Evolutionary conservation across 1,284 basidiomycete species (phyloP).

Genomic region (Pseudozyma thailandica): DNA sequence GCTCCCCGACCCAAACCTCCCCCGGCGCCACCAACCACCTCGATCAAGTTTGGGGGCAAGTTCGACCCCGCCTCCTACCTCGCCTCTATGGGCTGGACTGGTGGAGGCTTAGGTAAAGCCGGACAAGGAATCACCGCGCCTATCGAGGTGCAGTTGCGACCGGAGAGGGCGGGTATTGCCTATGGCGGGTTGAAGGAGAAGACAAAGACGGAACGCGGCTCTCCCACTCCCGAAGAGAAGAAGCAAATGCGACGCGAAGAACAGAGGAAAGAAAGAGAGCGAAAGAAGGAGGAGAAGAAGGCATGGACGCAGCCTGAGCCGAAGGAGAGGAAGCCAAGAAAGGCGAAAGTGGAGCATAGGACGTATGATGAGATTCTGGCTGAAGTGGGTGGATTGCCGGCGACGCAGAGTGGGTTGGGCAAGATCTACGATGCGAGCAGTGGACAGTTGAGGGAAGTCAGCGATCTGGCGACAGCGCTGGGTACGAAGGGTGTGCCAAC

Average conservation of each 20-base stretch:
- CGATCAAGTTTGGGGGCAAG: slow-evolving; percentile 52
- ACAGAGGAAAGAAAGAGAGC: slow-evolving; percentile 1
- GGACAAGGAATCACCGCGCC: slow-evolving; percentile 65
- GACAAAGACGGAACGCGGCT: slow-evolving; percentile 54
- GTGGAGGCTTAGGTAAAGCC: slow-evolving; percentile 63
- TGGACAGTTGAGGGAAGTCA: slow-evolving; percentile 44
- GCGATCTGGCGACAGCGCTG: slow-evolving; percentile 55
- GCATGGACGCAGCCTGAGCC: slow-evolving; percentile 47
- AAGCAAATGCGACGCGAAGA: not conserved
- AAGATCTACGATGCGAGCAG: slow-evolving; percentile 63
- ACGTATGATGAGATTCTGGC: slow-evolving; percentile 66
- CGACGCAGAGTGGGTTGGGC: slow-evolving; percentile 30
- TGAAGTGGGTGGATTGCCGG: slow-evolving; percentile 39
- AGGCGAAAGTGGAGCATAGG: slow-evolving; percentile 59
- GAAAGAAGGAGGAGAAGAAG: slow-evolving; percentile 71
- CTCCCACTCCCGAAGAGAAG: slow-evolving; percentile 49
- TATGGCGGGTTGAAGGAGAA: slow-evolving; percentile 66
- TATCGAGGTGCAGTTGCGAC: slow-evolving; percentile 65
- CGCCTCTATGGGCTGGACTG: slow-evolving; percentile 65
- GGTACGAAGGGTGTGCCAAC: slow-evolving; percentile 28
- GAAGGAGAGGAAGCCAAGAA: slow-evolving; percentile 50
- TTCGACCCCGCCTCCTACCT: slow-evolving; percentile 65
- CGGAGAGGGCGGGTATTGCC: slow-evolving; percentile 64
- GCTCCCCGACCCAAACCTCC: not conserved
- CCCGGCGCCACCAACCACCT: slow-evolving; percentile 8